These are phyloP conservation scores for Verticillium longisporum DNA, from an alignment of 2,329 filamentous ascomycete genomes.

Conservation along the genomic window DNA sequence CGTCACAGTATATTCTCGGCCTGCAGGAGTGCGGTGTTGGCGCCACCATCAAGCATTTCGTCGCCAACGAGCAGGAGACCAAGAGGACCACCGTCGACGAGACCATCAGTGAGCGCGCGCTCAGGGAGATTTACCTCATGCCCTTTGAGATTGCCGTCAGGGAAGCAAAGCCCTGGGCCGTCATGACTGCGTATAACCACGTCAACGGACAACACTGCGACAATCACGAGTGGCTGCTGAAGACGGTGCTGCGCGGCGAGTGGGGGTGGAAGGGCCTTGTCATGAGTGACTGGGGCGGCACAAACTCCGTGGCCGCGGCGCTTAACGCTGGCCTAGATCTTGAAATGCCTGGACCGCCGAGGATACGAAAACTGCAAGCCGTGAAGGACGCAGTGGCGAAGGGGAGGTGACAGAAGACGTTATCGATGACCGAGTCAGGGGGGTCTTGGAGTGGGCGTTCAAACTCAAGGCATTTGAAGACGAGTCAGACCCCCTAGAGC, in stretches of 20 bases:
- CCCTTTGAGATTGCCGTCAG: slow-evolving; percentile 35
- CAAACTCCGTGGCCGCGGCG: slow-evolving; percentile 18
- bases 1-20: slow-evolving; percentile 31
- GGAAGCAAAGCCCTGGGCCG: slow-evolving; percentile 30
- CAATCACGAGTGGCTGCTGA: slow-evolving; percentile 35
- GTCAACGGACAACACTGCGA: slow-evolving; percentile 18
- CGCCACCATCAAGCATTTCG: slow-evolving; percentile 8
- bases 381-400: slow-evolving; percentile 16
- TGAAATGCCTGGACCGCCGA: slow-evolving; percentile 29
- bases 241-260: slow-evolving; percentile 43
- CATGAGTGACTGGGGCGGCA: slow-evolving; percentile 34
- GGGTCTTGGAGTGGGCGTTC: slow-evolving; percentile 16
- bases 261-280: slow-evolving; percentile 49
- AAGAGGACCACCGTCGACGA: slow-evolving; percentile 20
- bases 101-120: slow-evolving; percentile 18
- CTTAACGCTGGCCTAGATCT: slow-evolving; percentile 3
- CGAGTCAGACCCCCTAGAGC: slow-evolving; percentile 14
- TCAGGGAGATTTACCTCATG: slow-evolving; percentile 33
- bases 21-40: slow-evolving; percentile 13
- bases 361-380: slow-evolving; percentile 14
- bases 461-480: slow-evolving; percentile 16
- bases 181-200: slow-evolving; percentile 25
- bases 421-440: slow-evolving; percentile 20
- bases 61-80: slow-evolving; percentile 29
- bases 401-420: slow-evolving; percentile 6